phyloP scores from a whole-genome alignment of 2,329 filamentous ascomycete species.

The Sphaerulina vaccinii region DNA sequence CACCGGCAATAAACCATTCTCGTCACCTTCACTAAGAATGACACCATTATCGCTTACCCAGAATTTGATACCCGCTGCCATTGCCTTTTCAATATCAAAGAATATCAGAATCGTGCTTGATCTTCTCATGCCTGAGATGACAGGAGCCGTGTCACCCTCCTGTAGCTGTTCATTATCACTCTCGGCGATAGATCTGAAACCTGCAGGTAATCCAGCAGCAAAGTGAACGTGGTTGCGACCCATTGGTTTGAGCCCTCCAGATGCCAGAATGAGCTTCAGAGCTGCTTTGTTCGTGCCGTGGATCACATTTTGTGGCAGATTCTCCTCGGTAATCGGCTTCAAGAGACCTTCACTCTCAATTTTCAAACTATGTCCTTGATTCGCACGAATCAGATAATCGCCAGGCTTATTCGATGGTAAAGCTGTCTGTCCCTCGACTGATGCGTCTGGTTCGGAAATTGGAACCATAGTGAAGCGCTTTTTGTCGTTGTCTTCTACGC shows the following conservation, averaged over 20 bases:
- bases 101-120: slow-evolving; percentile 67
- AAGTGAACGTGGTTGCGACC: slow-evolving; percentile 86
- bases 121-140: slow-evolving; percentile 54
- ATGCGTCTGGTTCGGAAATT: slow-evolving; percentile 9
- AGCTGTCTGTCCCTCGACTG: slow-evolving; percentile 27
- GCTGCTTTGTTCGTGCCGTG: slow-evolving; percentile 87
- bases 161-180: slow-evolving; percentile 16
- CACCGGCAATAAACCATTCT: slow-evolving; percentile 61
- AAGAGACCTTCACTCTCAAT: slow-evolving; percentile 70
- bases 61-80: slow-evolving; percentile 66
- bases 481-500: slow-evolving; percentile 78
- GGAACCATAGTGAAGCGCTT: slow-evolving; percentile 81
- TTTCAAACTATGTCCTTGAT: slow-evolving; percentile 88
- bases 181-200: slow-evolving; percentile 41
- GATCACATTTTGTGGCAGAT: slow-evolving; percentile 55
- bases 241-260: slow-evolving; percentile 80
- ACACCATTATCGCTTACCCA: slow-evolving; percentile 54
- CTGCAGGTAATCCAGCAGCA: slow-evolving; percentile 66
- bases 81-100: slow-evolving; percentile 74
- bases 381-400: slow-evolving; percentile 86
- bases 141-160: slow-evolving; percentile 53
- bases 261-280: slow-evolving; percentile 71
- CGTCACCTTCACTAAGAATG: slow-evolving; percentile 50
- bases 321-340: slow-evolving; percentile 57
- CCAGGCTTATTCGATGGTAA: slow-evolving; percentile 49